phyloP scores from a whole-genome alignment of 2,329 filamentous ascomycete species.

The Neophaeococcomyces aloes region DNA sequence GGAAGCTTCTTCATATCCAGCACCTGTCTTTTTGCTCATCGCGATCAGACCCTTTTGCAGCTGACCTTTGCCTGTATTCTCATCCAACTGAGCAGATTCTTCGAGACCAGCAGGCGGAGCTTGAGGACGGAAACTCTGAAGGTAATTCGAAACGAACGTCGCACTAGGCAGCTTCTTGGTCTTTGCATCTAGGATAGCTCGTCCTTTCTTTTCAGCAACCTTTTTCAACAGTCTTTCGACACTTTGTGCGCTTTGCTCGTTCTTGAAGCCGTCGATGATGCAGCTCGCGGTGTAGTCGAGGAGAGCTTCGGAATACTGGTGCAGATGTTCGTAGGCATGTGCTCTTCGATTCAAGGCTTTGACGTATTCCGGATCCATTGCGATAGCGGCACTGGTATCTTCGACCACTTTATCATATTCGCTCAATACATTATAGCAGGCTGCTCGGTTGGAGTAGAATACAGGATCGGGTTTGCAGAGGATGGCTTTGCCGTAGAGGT shows the following conservation, averaged over 20 bases:
- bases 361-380: slow-evolving; percentile 88
- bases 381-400: slow-evolving; percentile 89
- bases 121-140: slow-evolving; percentile 90
- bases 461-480: slow-evolving; percentile 95
- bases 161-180: slow-evolving; percentile 83
- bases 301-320: slow-evolving; percentile 83
- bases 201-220: slow-evolving; percentile 88
- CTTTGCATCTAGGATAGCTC: slow-evolving; percentile 72
- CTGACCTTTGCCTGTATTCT: slow-evolving; percentile 73
- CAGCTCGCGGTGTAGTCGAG: slow-evolving; percentile 97
- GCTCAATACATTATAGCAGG: slow-evolving; percentile 87
- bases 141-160: slow-evolving; percentile 96
- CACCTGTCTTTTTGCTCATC: slow-evolving; percentile 74
- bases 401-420: slow-evolving; percentile 95
- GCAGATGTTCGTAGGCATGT: slow-evolving; percentile 89
- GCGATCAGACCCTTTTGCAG: slow-evolving; percentile 72
- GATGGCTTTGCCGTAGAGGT: slow-evolving; percentile 90
- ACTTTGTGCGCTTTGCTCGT: slow-evolving; percentile 74
- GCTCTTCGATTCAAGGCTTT: slow-evolving; percentile 95
- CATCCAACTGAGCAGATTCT: slow-evolving; percentile 63
- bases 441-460: slow-evolving; percentile 97
- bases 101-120: slow-evolving; percentile 70
- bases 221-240: slow-evolving; percentile 93
- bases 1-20: slow-evolving; percentile 83
- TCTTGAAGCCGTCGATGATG: slow-evolving; percentile 96